phyloP scores from a whole-genome alignment of 179 eudicot genomes.

The Drosera spatulata region DNA sequence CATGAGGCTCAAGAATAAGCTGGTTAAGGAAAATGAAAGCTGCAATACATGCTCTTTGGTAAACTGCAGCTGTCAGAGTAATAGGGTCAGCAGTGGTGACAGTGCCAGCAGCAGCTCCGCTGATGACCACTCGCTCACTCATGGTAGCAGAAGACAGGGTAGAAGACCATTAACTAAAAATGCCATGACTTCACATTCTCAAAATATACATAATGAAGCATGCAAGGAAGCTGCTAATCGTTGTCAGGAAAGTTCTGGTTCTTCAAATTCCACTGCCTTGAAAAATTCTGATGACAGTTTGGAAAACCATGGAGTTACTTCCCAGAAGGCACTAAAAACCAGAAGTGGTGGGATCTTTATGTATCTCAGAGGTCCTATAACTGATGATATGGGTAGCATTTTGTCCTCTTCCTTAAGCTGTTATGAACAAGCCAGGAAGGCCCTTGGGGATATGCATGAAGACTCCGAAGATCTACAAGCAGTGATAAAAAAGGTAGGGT shows the following conservation, averaged over 20 bases:
- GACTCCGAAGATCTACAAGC: conserved; percentile 49
- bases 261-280: conserved; percentile 9
- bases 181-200: conserved; percentile 15
- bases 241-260: conserved; percentile 7
- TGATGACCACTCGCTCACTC: conserved; percentile 16
- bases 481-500: conserved; percentile 74
- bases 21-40: conserved; percentile 51
- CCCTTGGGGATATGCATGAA: conserved; percentile 37
- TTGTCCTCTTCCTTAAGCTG: conserved; percentile 57
- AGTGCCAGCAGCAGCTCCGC: conserved; percentile 81
- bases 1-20: conserved; percentile 71
- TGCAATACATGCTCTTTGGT: conserved; percentile 75
- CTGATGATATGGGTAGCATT: conserved; percentile 40
- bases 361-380: conserved; percentile 43
- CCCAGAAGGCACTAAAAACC: conserved; percentile 21
- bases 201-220: conserved; percentile 14
- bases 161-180: conserved; percentile 35
- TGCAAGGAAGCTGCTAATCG: conserved; percentile 8
- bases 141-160: conserved; percentile 38
- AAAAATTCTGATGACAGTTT: conserved; percentile 4
- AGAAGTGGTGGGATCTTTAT: conserved; percentile 84
- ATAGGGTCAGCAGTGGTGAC: conserved; percentile 88
- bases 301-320: conserved; percentile 14
- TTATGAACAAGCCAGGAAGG: conserved; percentile 63
- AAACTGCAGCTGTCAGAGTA: conserved; percentile 92